Base-by-base conservation (phyloP, 164 flowering plant species). In the Annona cherimola region DNA sequence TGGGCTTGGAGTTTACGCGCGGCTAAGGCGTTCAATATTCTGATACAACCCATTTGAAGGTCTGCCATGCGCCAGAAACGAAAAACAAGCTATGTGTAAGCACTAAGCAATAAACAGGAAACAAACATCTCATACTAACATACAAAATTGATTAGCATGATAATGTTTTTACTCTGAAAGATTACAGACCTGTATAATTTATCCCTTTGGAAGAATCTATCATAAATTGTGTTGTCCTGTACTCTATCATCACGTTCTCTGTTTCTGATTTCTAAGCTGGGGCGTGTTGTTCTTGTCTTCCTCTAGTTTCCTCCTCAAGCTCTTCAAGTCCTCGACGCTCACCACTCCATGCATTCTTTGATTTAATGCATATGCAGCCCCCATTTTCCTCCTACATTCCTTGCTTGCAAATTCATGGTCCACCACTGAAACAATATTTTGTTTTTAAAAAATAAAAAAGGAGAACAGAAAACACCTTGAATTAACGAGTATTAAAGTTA, bases 371-470 rank as follows among this genome's bases (percentile, higher is more conserved):
- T 91, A 92, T 5, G 99, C 90, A 84, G 86, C 97, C 2, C 80
- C 89, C 82, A 94, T 62, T 81, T 78, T 89, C 77, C 83, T 81
- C 79, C 74, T 84, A 81, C 99, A 94, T 44, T 89, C 97, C 75
- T 92, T 90, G 81, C 90, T 90, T 41, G 93, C 99, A 54, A 73
- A n/a, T 78, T 85, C 92, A 83, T 94, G 99, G 63, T 73, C 74
- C 42, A 91, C 90, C 83, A 94, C 97, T 92, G 90, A 41, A 79
- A 78, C 68, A 57, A 69, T n/a, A 45, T 57, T 61, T 50, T 11
- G 4, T n/a, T n/a, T 9, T 9, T 9, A 50, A 8, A 50, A 45
- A 45, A 45, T 0, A 45, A 45, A 45, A 45, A 45, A 45, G 9
- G 9, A 50, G 57, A 50, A 50, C 2, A 9, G 57, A 6, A 50